These are phyloP conservation scores for Podaxis mareebaensis DNA, from an alignment of 768 basidiomycete species.

Conservation along the genomic window DNA sequence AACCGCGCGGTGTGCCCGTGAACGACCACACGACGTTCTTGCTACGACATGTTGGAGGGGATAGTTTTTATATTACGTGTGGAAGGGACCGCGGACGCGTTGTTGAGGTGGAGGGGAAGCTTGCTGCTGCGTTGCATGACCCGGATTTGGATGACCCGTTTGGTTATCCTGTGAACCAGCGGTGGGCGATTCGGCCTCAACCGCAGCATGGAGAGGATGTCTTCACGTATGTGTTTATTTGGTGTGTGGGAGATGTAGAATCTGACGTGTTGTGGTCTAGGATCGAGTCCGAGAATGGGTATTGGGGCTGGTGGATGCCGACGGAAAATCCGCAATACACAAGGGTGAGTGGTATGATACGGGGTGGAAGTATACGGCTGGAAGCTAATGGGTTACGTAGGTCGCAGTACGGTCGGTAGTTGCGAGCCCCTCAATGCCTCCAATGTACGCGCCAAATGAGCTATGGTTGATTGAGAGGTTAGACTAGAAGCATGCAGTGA, in stretches of 20 bases:
- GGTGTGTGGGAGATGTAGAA: neutral
- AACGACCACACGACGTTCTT: constrained; percentile 7
- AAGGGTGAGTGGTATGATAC: neutral
- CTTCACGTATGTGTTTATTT: constrained; percentile 1
- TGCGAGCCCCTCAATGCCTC: neutral
- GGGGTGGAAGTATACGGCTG: neutral
- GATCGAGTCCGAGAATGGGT: constrained; percentile 13
- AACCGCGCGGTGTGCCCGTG: constrained; percentile 7
- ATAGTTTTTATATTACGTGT: constrained; percentile 3
- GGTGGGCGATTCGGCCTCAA: constrained; percentile 8
- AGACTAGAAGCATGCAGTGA: neutral
- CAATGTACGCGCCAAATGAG: constrained; percentile 4
- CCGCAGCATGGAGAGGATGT: constrained; percentile 15
- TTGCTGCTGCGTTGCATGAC: constrained; percentile 7
- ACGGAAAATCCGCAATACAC: constrained; percentile 12
- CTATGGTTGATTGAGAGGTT: constrained; percentile 14
- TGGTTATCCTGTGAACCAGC: neutral
- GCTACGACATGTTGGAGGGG: neutral
- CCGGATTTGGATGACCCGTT: neutral
- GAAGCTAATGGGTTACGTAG: neutral
- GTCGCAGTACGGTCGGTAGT: constrained; percentile 2
- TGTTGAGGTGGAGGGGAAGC: constrained; percentile 2
- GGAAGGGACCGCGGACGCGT: constrained; percentile 6
- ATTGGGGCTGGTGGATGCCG: constrained; percentile 15
- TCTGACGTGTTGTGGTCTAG: neutral